Percentiles rank a stretch among this genome's conserved stretches.
Evolutionary conservation across 1,139 yeast genomes (phyloP).

Genomic region (Meyerozyma elateridarum): DNA sequence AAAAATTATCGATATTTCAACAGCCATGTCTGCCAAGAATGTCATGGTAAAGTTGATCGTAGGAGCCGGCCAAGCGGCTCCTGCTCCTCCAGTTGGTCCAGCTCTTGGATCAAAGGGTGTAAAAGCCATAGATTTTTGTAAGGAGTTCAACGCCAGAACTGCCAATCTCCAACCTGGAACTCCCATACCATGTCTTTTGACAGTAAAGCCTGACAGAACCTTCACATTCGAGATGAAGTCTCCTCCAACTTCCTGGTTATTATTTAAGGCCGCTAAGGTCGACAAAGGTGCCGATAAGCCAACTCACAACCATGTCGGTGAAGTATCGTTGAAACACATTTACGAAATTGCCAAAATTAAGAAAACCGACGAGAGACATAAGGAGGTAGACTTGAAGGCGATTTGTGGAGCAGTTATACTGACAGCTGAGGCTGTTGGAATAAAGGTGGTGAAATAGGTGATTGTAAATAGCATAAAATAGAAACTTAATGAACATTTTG

Average conservation of each 20-base stretch:
- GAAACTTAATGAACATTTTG: too few relatives aligned
- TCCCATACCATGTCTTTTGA: conserved; percentile 83
- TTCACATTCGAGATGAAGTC: conserved; percentile 83
- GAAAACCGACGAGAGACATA: conserved; percentile 79
- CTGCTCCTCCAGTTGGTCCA: conserved; percentile 99
- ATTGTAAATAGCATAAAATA: too few relatives aligned
- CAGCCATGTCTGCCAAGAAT: conserved; percentile 35
- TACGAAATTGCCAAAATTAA: conserved; percentile 95
- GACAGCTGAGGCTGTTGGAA: conserved; percentile 85
- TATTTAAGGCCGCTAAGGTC: conserved; percentile 80
- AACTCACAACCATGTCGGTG: conserved; percentile 52
- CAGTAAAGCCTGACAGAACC: conserved; percentile 88
- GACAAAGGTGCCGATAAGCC: conserved; percentile 72
- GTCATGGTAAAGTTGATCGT: conserved; percentile 83
- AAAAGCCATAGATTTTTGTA: conserved; percentile 96
- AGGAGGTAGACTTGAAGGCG: conserved; percentile 62
- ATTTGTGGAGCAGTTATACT: conserved; percentile 81
- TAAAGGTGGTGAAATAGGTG: conserved; percentile 64
- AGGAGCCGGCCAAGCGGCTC: conserved; percentile 99
- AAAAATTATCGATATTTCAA: too few relatives aligned
- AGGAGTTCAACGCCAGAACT: conserved; percentile 96
- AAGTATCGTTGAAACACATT: conserved; percentile 78
- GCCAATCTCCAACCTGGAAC: conserved; percentile 80
- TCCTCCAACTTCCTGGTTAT: conserved; percentile 87
- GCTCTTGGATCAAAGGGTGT: conserved; percentile 98